A percentile compares a stretch with the other conserved stretches of the same genome.
Evolutionary conservation across 176 grass and related monocot species (phyloP).

Genomic region (Eragrostis nindensis): DNA sequence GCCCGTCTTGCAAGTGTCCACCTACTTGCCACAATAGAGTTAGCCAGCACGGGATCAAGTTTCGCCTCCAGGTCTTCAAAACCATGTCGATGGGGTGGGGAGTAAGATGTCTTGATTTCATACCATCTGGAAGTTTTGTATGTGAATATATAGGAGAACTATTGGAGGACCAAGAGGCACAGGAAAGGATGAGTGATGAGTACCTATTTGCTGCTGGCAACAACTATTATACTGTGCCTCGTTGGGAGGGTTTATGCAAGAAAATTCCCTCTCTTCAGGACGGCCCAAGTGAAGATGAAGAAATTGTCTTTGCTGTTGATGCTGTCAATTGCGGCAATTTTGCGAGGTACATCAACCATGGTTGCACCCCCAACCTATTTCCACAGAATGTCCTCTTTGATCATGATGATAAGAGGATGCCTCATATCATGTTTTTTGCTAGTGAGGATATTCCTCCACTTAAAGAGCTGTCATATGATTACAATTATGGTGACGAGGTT

Average conservation of each 20-base stretch:
- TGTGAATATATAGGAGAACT: conserved; percentile 72
- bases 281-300: conserved; percentile 23
- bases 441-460: conserved; percentile 55
- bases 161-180: conserved; percentile 46
- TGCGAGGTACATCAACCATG: conserved; percentile 65
- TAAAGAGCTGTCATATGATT: conserved; percentile 61
- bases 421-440: conserved; percentile 66
- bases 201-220: conserved; percentile 66
- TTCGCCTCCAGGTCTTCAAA: conserved; percentile 62
- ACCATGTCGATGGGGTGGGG: conserved; percentile 58
- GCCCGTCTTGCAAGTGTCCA: conserved; percentile 58
- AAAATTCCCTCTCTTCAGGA: conserved; percentile 44
- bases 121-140: conserved; percentile 60
- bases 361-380: conserved; percentile 60
- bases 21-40: conserved; percentile 55
- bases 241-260: conserved; percentile 42
- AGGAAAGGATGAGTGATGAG: conserved; percentile 55
- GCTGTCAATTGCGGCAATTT: conserved; percentile 51
- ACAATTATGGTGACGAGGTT: conserved; percentile 56
- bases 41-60: conserved; percentile 55
- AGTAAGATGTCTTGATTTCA: conserved; percentile 56
- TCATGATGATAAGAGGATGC: conserved; percentile 59
- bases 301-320: conserved; percentile 42
- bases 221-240: conserved; percentile 53
- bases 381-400: conserved; percentile 64